Percentiles rank a stretch among this genome's conserved stretches.
These are phyloP conservation scores for Zasmidium angulare DNA, from an alignment of 2,329 filamentous ascomycete genomes.

Conservation along the genomic window DNA sequence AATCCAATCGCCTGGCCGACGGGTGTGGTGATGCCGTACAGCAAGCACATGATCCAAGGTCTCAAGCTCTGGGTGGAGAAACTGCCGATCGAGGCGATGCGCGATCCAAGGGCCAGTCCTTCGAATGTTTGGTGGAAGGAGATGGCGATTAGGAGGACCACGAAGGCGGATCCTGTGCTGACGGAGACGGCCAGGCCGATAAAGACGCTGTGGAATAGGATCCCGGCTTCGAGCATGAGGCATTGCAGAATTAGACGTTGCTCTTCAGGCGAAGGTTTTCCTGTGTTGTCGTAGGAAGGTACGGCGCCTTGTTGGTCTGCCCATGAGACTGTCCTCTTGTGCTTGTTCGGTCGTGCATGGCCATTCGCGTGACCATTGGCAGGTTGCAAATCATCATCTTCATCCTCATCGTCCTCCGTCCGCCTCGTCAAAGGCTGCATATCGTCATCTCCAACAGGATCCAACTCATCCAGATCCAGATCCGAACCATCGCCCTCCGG, in stretches of 20 bases:
- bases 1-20: conserved; percentile 53
- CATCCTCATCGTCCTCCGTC: conserved; percentile 4
- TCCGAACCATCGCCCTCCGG: conserved; percentile 33
- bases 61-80: conserved; percentile 72
- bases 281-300: conserved; percentile 9
- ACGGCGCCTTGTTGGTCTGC: conserved; percentile 13
- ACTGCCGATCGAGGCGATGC: conserved; percentile 66
- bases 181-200: conserved; percentile 73
- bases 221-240: conserved; percentile 72
- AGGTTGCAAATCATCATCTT: conserved; percentile 13
- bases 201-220: conserved; percentile 76
- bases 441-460: conserved; percentile 25
- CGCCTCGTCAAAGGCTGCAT: conserved; percentile 26
- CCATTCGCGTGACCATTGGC: conserved; percentile 17
- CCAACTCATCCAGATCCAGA: conserved; percentile 37
- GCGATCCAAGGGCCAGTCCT: conserved; percentile 68
- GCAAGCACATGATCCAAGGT: conserved; percentile 69
- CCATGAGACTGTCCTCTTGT: conserved; percentile 22
- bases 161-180: conserved; percentile 63
- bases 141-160: conserved; percentile 67
- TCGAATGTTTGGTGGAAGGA: conserved; percentile 71
- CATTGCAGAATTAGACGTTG: conserved; percentile 71
- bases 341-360: conserved; percentile 11
- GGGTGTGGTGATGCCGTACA: conserved; percentile 60
- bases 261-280: conserved; percentile 38